Evolutionary conservation across 139 green algal species (phyloP).

Genomic region (Klebsormidium nitens): DNA sequence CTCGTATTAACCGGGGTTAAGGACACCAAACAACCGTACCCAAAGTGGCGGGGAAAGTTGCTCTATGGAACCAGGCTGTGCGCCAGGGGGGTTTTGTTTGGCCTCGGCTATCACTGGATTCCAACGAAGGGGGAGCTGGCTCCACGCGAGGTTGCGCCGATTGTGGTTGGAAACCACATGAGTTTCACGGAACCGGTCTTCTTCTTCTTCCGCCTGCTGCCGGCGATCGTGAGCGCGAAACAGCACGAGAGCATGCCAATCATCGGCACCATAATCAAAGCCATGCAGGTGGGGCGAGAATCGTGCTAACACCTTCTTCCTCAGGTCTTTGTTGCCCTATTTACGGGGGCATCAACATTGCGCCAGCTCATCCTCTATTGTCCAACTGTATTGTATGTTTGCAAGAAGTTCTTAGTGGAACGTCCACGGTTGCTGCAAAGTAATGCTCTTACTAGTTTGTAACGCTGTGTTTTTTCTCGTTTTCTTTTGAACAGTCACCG

Average conservation of each 20-base stretch:
- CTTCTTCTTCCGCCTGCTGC: neutral
- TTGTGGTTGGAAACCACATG: neutral
- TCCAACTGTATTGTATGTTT: no score
- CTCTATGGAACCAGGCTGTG: slow-evolving; percentile 8
- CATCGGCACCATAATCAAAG: slow-evolving; percentile 5
- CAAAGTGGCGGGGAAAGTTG: slow-evolving; percentile 5
- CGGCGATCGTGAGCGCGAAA: slow-evolving; percentile 6
- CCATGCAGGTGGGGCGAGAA: neutral
- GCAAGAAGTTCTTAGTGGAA: no score
- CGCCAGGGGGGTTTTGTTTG: slow-evolving; percentile 15
- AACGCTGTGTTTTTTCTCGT: no score
- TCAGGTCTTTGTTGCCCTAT: no score
- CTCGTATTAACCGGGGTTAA: no score
- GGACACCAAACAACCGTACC: no score
- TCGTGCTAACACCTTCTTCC: no score
- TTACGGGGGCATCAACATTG: no score
- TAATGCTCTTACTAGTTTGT: no score
- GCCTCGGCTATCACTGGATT: slow-evolving; percentile 15
- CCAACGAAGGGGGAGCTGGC: neutral
- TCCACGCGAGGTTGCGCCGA: neutral
- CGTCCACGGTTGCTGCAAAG: no score
- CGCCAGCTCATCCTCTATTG: no score
- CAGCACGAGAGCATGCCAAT: neutral
- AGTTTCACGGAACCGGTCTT: neutral
- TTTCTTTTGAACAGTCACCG: no score